Evolutionary conservation across 2,329 filamentous ascomycete species (phyloP).

Genomic region (Beauveria bassiana): DNA sequence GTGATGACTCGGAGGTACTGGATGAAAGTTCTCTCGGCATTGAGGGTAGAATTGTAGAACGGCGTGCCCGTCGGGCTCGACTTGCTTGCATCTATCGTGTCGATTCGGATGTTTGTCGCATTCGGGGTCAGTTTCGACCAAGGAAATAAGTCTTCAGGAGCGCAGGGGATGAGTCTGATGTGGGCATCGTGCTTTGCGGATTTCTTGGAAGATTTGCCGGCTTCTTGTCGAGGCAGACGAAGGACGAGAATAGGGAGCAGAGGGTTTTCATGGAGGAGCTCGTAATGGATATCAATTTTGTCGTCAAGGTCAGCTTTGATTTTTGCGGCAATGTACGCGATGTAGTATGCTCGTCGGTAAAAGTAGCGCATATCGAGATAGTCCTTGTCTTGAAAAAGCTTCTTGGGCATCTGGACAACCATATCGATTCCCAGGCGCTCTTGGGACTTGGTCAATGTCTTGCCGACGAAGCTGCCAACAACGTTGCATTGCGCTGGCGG

Average conservation of each 20-base stretch:
- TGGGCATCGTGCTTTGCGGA: slow-evolving; percentile 36
- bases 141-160: slow-evolving; percentile 62
- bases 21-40: slow-evolving; percentile 66
- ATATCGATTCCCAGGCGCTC: slow-evolving; percentile 62
- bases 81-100: slow-evolving; percentile 36
- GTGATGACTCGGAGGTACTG: slow-evolving; percentile 71
- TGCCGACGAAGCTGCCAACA: slow-evolving; percentile 77
- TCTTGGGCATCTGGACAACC: slow-evolving; percentile 74
- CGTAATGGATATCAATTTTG: slow-evolving; percentile 53
- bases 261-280: slow-evolving; percentile 62
- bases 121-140: slow-evolving; percentile 61
- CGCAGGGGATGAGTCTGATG: slow-evolving; percentile 71
- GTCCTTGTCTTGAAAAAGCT: slow-evolving; percentile 87
- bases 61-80: slow-evolving; percentile 50
- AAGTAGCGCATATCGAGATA: slow-evolving; percentile 91
- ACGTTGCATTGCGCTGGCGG: slow-evolving; percentile 76
- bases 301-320: slow-evolving; percentile 51
- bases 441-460: slow-evolving; percentile 62
- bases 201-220: slow-evolving; percentile 18
- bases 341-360: slow-evolving; percentile 86
- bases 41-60: slow-evolving; percentile 83
- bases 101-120: slow-evolving; percentile 61
- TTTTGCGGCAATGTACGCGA: slow-evolving; percentile 70
- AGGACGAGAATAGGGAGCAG: slow-evolving; percentile 62
- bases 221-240: slow-evolving; percentile 21